A percentile compares a stretch with the other conserved stretches of the same genome.
Conservation (phyloP, 2,329 filamentous ascomycete genomes). For the Albophoma yamanashiensis region DNA sequence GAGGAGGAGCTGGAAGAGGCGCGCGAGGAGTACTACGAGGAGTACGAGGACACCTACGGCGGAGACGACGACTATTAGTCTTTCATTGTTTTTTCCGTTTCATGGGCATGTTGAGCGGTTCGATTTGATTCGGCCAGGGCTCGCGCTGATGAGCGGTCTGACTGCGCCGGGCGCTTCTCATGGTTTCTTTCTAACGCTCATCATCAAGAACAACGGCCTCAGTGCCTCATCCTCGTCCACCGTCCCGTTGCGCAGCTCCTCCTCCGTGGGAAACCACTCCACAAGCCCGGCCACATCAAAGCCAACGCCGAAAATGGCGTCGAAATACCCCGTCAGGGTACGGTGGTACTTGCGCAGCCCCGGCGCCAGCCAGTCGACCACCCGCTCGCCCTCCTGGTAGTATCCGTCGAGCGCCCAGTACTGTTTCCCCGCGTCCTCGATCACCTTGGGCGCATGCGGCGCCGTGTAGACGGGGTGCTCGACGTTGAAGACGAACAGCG, state of each 20-base stretch:
- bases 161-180: background rate
- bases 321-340: background rate
- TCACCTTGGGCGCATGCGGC: background rate
- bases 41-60: slow-evolving; percentile 33
- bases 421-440: background rate
- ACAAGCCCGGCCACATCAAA: background rate
- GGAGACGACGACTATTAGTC: slow-evolving; percentile 11
- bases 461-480: background rate
- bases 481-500: background rate
- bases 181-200: slow-evolving; percentile 9
- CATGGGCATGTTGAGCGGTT: background rate
- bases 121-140: background rate
- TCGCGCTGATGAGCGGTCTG: background rate
- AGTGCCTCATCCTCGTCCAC: slow-evolving; percentile 19
- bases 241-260: slow-evolving; percentile 17
- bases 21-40: slow-evolving; percentile 37
- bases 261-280: slow-evolving; percentile 23
- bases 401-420: background rate
- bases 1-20: slow-evolving; percentile 41
- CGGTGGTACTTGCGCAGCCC: background rate
- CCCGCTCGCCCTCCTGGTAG: background rate
- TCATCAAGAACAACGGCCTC: slow-evolving; percentile 24
- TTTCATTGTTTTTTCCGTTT: background rate
- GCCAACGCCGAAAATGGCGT: background rate
- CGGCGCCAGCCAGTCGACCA: background rate